phyloP scores from a whole-genome alignment of 179 eudicot species.

The Spergularia azorica region DNA sequence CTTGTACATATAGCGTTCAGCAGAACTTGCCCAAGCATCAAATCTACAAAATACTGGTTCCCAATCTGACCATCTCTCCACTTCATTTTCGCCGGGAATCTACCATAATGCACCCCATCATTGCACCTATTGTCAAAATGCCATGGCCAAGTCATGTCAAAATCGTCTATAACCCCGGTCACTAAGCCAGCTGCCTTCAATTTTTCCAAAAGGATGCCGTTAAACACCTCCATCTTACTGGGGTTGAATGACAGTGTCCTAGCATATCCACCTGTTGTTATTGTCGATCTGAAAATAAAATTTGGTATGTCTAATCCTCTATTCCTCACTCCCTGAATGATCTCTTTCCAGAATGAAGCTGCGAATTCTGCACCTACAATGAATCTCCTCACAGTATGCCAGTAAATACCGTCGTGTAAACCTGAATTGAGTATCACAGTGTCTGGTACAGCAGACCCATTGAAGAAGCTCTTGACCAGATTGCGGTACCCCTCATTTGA shows the following conservation, averaged over 20 bases:
- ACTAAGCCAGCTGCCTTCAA: constrained; percentile 52
- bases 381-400: constrained; percentile 56
- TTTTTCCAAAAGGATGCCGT: constrained; percentile 78
- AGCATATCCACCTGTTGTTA: constrained; percentile 88
- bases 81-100: constrained; percentile 71
- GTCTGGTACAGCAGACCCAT: constrained; percentile 62
- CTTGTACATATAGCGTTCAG: constrained; percentile 63
- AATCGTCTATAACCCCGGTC: constrained; percentile 67
- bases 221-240: constrained; percentile 77
- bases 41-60: constrained; percentile 92
- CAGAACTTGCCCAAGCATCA: constrained; percentile 90
- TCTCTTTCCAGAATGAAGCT: constrained; percentile 71
- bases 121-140: constrained; percentile 90
- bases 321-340: constrained; percentile 36
- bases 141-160: constrained; percentile 95
- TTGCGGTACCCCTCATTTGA: constrained; percentile 49
- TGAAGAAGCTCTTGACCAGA: constrained; percentile 57
- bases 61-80: constrained; percentile 94
- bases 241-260: constrained; percentile 70
- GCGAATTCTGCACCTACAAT: constrained; percentile 61
- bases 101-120: constrained; percentile 94
- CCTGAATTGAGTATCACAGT: constrained; percentile 82
- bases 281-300: constrained; percentile 75
- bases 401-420: constrained; percentile 79
- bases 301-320: constrained; percentile 48